Evolutionary conservation across 2,329 filamentous ascomycete genomes (phyloP).

Genomic region (Colletotrichum eremochloae): DNA sequence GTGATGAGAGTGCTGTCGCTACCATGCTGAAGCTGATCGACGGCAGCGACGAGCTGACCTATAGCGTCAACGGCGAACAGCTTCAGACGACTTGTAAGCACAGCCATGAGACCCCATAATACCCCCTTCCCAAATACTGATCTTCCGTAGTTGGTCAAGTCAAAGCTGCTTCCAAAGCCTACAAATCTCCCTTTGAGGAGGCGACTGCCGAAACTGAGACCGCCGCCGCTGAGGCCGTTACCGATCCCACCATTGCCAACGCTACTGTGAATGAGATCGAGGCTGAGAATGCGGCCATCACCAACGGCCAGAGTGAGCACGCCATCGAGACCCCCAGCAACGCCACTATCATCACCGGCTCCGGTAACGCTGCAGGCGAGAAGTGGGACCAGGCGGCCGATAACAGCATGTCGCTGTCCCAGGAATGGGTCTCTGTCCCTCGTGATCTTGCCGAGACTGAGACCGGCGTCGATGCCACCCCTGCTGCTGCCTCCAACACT

Average conservation of each 20-base stretch:
- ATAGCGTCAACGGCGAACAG: conserved; percentile 73
- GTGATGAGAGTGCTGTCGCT: conserved; percentile 79
- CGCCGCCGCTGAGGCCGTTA: conserved; percentile 52
- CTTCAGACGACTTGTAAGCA: conserved; percentile 80
- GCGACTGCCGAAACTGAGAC: conserved; percentile 41
- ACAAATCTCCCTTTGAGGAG: conserved; percentile 59
- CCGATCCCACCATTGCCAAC: conserved; percentile 77
- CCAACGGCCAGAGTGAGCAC: conserved; percentile 60
- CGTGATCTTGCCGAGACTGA: conserved; percentile 82
- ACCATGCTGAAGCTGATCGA: conserved; percentile 84
- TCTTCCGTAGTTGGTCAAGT: conserved; percentile 66
- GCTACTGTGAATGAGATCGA: conserved; percentile 78
- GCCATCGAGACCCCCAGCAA: conserved; percentile 61
- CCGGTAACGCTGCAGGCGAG: conserved; percentile 73
- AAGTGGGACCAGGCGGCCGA: conserved; percentile 72
- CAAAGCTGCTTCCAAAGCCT: conserved; percentile 67
- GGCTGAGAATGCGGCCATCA: conserved; percentile 56
- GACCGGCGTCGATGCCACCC: conserved; percentile 71
- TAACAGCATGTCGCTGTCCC: conserved; percentile 58
- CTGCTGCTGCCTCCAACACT: conserved; percentile 65
- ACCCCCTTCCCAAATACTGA: conserved; percentile 44
- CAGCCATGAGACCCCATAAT: not conserved
- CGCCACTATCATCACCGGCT: conserved; percentile 63
- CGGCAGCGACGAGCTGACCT: conserved; percentile 75
- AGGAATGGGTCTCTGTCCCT: conserved; percentile 76